These are phyloP conservation scores for Populus hybrid DNA, from an alignment of 441 rosid species.

Conservation along the genomic window DNA sequence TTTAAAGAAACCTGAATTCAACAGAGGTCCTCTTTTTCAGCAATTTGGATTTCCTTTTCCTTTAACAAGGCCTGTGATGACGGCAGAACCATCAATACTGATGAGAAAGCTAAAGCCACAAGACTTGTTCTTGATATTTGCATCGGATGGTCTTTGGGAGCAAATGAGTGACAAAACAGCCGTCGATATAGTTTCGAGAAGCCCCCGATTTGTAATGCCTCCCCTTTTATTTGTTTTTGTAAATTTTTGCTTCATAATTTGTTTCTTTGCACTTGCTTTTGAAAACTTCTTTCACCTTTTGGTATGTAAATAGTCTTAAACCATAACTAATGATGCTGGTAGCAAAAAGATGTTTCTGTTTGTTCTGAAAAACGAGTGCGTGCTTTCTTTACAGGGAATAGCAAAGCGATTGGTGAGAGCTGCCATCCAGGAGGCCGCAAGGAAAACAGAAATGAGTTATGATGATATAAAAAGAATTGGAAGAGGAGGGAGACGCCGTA, in stretches of 20 bases:
- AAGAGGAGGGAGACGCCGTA: constrained; percentile 49
- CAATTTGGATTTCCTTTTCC: constrained; percentile 40
- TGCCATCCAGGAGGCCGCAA: constrained; percentile 52
- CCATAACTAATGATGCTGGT: neutral
- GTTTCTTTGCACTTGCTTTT: neutral
- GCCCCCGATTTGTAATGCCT: constrained; percentile 45
- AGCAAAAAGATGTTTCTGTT: neutral
- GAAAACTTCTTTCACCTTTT: neutral
- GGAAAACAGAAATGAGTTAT: constrained; percentile 50
- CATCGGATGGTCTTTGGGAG: constrained; percentile 82
- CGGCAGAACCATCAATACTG: constrained; percentile 57
- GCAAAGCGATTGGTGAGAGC: constrained; percentile 56
- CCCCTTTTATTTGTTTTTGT: constrained; percentile 5
- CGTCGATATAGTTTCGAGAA: constrained; percentile 44
- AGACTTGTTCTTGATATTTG: constrained; percentile 57
- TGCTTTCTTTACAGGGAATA: constrained; percentile 37
- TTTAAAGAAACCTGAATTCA: constrained; percentile 59
- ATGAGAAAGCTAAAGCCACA: constrained; percentile 38
- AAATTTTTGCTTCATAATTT: neutral
- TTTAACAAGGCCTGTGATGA: constrained; percentile 46
- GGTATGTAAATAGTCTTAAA: neutral
- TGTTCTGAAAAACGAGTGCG: neutral
- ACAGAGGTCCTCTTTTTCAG: constrained; percentile 30
- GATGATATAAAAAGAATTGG: constrained; percentile 39
- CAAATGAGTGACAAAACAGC: constrained; percentile 57